These are phyloP conservation scores for Perkinsus marinus DNA, from an alignment of 169 alveolate genomes.

Conservation along the genomic window DNA sequence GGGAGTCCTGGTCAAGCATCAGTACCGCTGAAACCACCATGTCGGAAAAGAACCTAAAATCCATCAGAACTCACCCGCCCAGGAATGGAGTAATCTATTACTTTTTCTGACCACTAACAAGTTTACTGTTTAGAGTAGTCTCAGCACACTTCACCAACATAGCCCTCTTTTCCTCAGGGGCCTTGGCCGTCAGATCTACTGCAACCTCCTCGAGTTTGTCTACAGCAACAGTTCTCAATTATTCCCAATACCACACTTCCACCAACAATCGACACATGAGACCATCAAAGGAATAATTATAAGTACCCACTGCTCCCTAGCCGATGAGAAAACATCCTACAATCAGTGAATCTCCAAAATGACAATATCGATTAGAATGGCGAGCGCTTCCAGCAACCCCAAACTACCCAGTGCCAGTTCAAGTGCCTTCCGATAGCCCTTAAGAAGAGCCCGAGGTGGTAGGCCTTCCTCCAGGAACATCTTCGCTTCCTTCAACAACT, in stretches of 20 bases:
- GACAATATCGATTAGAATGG: too few species aligned
- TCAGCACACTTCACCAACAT: constrained; percentile 85
- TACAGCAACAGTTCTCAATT: neutral
- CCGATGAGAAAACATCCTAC: too few species aligned
- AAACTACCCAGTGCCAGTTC: constrained; percentile 36
- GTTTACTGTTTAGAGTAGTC: constrained; percentile 90
- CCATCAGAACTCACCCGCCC: neutral
- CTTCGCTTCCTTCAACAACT: constrained; percentile 80
- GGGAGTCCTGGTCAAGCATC: constrained; percentile 60
- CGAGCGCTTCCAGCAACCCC: too few species aligned
- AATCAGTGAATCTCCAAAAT: too few species aligned
- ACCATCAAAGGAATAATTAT: too few species aligned
- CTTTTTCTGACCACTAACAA: constrained; percentile 77
- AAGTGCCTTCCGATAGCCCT: constrained; percentile 81
- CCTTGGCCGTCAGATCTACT: constrained; percentile 40
- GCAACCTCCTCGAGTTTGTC: constrained; percentile 43
- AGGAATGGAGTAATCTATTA: too few species aligned
- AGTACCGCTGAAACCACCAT: constrained; percentile 89
- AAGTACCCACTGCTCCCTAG: too few species aligned
- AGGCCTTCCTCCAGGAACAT: constrained; percentile 86
- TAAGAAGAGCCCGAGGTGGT: constrained; percentile 81
- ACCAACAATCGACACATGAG: too few species aligned
- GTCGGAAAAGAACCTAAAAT: neutral
- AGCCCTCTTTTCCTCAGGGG: constrained; percentile 48
- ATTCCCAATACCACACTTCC: too few species aligned